Conservation (phyloP, 805 yeast species). For the Teunomyces tritomae region DNA sequence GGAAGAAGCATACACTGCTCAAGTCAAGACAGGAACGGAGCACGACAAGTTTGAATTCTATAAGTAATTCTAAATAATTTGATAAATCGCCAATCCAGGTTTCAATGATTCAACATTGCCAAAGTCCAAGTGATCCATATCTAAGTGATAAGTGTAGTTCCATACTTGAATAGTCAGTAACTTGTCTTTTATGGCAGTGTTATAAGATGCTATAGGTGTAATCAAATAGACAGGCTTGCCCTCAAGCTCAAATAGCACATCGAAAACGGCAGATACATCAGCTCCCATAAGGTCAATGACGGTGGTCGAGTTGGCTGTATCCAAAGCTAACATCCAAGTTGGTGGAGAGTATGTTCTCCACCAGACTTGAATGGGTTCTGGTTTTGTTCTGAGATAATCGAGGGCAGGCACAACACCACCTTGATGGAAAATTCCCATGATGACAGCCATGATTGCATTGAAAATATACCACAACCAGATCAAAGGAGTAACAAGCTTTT, state of each 20-base stretch:
- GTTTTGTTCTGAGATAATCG: constrained; percentile 27
- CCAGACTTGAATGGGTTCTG: constrained; percentile 56
- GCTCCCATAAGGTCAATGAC: constrained; percentile 52
- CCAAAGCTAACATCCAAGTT: constrained; percentile 61
- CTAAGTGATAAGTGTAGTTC: constrained; percentile 51
- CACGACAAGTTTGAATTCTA: constrained; percentile 97
- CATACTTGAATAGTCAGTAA: constrained; percentile 16
- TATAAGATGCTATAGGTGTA: constrained; percentile 40
- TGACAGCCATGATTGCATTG: constrained; percentile 53
- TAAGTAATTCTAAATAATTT: constrained; percentile 48
- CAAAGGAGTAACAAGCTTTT: constrained; percentile 16
- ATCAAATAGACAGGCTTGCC: constrained; percentile 23
- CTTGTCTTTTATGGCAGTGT: constrained; percentile 15
- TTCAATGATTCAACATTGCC: constrained; percentile 43
- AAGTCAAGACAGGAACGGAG: constrained; percentile 93
- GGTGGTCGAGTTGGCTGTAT: neutral
- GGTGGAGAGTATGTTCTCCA: constrained; percentile 97
- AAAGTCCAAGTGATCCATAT: constrained; percentile 71
- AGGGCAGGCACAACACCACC: constrained; percentile 81
- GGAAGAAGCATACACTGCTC: constrained; percentile 96
- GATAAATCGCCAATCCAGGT: constrained; percentile 67
- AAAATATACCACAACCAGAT: constrained; percentile 58
- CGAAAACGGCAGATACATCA: constrained; percentile 10
- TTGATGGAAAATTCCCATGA: constrained; percentile 86
- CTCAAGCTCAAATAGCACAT: neutral